Evolutionary conservation across 176 grass and related monocot genomes (phyloP), one percentile per base, ranked within the genome.

Genomic region (Phoenix roebelenii): DNA sequence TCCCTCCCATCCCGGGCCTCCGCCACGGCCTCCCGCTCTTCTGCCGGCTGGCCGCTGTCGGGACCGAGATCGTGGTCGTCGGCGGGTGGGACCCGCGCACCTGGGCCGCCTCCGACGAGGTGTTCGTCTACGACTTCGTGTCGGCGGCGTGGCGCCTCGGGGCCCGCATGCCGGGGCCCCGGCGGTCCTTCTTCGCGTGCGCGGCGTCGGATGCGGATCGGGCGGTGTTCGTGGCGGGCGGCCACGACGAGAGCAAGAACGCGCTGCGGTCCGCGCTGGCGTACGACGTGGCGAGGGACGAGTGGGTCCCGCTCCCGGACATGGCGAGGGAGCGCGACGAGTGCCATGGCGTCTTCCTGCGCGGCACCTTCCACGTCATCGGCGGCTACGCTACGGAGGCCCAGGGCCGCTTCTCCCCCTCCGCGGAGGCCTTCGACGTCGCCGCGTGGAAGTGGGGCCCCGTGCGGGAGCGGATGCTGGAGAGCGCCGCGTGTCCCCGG

Each of bases 191-290:
- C 76, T 97, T 97, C 74, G 86, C 84, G 5, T 80, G 84, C 68
- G 84, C 80, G 1, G 75, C 72, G 14, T 71, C 80, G 1, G 76
- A 35, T 5, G 59, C 26, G 14, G 35, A 51, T 3, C 65, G 65
- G 22, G 20, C 23, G 18, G 81, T 97, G 72, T 91, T 72, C 61
- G 75, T 97, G 10, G 83, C 87, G n/a, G 92, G 87, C 30, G 93
- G 93, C 12, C 93, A 97, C 72, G 93, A 97, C 60, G 74, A 88
- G 58, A 79, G 87, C 72, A 97, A 97, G 68, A 97, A 97, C 81
- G 93, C 87, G 23, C 78, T 97, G 14, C 76, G 79, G 17, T 91
- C 83, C 7, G 93, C 83, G 22, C 28, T 91, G 17, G 81, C 81
- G 17, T 97, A 91, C 68, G 78, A 88, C 66, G 77, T 76, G 16